These are phyloP conservation scores for Clohesyomyces aquaticus DNA, from an alignment of 495 filamentous ascomycete species.

Conservation along the genomic window DNA sequence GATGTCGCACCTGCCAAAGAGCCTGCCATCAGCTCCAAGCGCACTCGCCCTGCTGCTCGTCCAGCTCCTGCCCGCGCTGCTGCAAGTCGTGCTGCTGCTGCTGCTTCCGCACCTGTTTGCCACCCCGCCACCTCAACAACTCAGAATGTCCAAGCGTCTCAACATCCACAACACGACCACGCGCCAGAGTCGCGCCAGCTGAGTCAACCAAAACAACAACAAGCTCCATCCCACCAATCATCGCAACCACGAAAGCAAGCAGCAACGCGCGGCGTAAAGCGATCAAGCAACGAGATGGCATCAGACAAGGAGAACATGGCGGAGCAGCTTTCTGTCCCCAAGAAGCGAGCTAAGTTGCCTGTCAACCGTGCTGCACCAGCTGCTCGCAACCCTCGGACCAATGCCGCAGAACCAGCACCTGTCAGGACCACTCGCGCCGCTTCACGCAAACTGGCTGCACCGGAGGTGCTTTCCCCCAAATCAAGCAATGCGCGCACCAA, in stretches of 20 bases:
- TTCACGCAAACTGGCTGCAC: constrained; percentile 54
- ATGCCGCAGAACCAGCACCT: constrained; percentile 26
- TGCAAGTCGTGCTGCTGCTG: constrained; percentile 17
- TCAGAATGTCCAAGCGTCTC: neutral
- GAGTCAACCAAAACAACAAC: neutral
- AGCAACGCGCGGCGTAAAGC: constrained; percentile 55
- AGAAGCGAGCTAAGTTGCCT: constrained; percentile 57
- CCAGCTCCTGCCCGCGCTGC: constrained; percentile 20
- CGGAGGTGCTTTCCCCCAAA: constrained; percentile 75
- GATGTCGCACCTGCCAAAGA: constrained; percentile 18
- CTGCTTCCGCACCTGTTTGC: constrained; percentile 31
- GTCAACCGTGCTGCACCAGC: constrained; percentile 17
- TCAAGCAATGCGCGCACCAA: constrained; percentile 61
- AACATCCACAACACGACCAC: neutral
- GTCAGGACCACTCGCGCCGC: constrained; percentile 53
- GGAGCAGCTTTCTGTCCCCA: constrained; percentile 55
- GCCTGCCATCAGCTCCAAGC: neutral
- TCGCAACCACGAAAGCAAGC: constrained; percentile 20
- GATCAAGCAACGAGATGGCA: constrained; percentile 66
- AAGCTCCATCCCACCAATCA: constrained; percentile 35
- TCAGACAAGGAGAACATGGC: constrained; percentile 73
- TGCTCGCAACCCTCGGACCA: constrained; percentile 15
- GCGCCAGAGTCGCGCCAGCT: neutral
- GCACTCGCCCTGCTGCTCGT: constrained; percentile 12
- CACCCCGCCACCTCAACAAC: constrained; percentile 30